Evolutionary conservation across 2,329 filamentous ascomycete genomes (phyloP).

Genomic region (Colletotrichum trifolii): DNA sequence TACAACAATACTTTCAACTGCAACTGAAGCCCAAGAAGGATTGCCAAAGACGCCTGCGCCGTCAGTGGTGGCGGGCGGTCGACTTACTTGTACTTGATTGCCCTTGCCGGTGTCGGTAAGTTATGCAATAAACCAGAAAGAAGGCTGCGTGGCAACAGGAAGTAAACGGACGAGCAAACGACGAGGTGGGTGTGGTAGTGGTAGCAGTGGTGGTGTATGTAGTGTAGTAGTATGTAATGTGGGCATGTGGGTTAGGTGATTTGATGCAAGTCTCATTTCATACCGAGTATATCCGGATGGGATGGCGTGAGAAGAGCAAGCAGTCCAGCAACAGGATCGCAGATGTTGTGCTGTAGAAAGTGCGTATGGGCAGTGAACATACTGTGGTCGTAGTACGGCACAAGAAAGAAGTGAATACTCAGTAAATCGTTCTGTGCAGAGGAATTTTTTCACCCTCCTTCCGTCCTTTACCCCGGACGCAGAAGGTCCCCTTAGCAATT

Average conservation of each 20-base stretch:
- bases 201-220: no score
- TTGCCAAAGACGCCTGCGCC: no score
- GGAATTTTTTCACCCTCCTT: no score
- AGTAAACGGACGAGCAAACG: neutral
- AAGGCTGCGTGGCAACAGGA: constrained; percentile 4
- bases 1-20: neutral
- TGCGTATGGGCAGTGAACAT: no score
- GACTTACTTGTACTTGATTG: constrained; percentile 27
- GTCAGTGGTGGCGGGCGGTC: constrained; percentile 2
- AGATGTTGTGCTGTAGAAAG: no score
- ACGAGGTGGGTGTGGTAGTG: constrained; percentile 11
- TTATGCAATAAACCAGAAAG: constrained; percentile 9
- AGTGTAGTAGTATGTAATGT: no score
- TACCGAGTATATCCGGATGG: constrained; percentile 9
- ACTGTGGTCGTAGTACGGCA: no score
- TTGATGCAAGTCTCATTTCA: constrained; percentile 29
- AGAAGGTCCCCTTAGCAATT: no score
- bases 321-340: no score
- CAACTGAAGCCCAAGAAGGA: no score
- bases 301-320: neutral
- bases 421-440: no score
- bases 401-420: no score
- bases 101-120: neutral
- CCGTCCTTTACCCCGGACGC: constrained; percentile 18
- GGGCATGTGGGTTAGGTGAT: constrained; percentile 23